phyloP scores from a whole-genome alignment of 2,329 filamentous ascomycete species.

The Aspergillus sojae region DNA sequence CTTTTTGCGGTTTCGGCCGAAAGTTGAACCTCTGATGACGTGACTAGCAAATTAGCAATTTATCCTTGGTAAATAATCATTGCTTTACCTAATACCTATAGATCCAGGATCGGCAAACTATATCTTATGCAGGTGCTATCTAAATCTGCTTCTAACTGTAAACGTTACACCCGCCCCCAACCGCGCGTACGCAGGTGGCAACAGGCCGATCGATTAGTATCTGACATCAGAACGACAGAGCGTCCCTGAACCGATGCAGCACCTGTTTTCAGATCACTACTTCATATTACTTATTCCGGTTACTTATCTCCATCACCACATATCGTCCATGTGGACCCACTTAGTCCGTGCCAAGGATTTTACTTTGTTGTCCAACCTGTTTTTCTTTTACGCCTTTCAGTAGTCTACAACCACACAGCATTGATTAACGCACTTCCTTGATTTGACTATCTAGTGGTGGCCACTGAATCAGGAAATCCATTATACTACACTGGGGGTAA shows the following conservation, averaged over 20 bases:
- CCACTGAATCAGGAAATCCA: too few species aligned
- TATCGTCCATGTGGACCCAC: background rate
- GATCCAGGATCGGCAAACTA: conserved; percentile 4
- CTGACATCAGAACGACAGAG: background rate
- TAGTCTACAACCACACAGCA: background rate
- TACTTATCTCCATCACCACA: background rate
- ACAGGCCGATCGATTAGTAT: background rate
- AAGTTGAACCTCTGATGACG: background rate
- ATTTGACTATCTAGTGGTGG: background rate
- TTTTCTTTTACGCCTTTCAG: background rate
- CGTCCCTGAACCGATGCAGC: background rate
- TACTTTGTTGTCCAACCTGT: background rate
- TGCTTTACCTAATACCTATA: background rate
- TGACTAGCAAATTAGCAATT: background rate
- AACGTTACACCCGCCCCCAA: background rate
- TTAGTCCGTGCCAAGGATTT: background rate
- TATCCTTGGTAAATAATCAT: too few species aligned
- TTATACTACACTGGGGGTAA: background rate
- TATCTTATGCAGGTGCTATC: background rate
- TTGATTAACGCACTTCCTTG: background rate
- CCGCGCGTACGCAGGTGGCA: conserved; percentile 1
- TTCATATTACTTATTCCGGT: background rate
- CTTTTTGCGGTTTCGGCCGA: background rate
- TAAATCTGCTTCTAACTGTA: background rate
- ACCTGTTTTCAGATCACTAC: background rate